phyloP scores from a whole-genome alignment of 352 stramenopile genomes.

The Phytophthora pistaciae region DNA sequence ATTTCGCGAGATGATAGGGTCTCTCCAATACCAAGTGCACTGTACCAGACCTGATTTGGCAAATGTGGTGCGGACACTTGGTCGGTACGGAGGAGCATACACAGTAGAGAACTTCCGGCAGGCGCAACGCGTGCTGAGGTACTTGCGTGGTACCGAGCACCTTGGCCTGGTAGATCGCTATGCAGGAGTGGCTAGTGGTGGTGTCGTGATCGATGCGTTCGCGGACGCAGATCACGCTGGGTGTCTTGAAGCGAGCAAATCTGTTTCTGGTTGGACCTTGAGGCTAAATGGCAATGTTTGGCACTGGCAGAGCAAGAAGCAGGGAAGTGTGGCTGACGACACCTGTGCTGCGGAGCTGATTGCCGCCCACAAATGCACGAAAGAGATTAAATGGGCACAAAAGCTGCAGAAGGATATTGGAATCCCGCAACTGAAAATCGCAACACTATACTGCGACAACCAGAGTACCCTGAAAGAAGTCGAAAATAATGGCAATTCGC shows the following conservation, averaged over 20 bases:
- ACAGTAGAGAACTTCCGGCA: background rate
- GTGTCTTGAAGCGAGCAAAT: background rate
- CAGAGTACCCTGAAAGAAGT: too few relatives aligned
- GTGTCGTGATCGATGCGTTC: background rate
- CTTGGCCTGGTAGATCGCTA: background rate
- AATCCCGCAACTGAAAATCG: background rate
- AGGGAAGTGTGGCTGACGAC: background rate
- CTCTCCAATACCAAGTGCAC: background rate
- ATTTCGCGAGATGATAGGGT: background rate
- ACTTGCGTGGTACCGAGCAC: background rate
- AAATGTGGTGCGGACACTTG: background rate
- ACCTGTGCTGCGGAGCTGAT: background rate
- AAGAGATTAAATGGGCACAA: background rate
- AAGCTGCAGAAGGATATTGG: too few relatives aligned
- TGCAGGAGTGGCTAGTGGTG: background rate
- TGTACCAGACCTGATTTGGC: background rate
- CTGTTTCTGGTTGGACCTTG: background rate
- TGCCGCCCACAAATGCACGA: too few relatives aligned
- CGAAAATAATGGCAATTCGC: too few relatives aligned
- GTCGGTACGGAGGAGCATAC: background rate
- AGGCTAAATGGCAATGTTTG: background rate
- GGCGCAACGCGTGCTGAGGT: background rate
- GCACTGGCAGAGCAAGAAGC: background rate
- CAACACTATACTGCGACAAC: too few relatives aligned
- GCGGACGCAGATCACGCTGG: background rate